A percentile compares a stretch with the other conserved stretches of the same genome.
Conservation (phyloP, 2,329 filamentous ascomycete genomes). For the Metarhizium guizhouense region DNA sequence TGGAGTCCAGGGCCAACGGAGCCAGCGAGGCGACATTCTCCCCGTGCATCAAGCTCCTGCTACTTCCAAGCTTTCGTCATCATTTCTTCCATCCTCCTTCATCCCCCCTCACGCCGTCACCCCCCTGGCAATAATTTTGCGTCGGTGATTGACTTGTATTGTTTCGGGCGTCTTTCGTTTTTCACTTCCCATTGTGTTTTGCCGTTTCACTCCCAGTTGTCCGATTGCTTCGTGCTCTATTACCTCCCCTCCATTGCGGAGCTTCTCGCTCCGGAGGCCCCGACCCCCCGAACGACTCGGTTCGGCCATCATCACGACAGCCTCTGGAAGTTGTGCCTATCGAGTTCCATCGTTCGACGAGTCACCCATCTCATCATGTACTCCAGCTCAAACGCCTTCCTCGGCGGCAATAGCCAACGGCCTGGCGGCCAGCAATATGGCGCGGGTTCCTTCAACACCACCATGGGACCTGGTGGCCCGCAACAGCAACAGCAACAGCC, state of each 20-base stretch:
- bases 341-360: not conserved
- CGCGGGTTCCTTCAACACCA: constrained; percentile 36
- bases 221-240: constrained; percentile 5
- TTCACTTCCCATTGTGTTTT: not conserved
- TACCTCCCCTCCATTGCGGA: constrained; percentile 1
- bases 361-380: constrained; percentile 55
- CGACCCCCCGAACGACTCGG: not conserved
- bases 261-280: constrained; percentile 2
- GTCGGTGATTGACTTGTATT: not conserved
- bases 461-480: constrained; percentile 38
- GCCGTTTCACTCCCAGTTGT: not conserved
- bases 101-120: constrained; percentile 5
- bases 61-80: constrained; percentile 7
- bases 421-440: constrained; percentile 50
- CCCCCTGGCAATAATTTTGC: not conserved
- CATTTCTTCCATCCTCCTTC: constrained; percentile 7
- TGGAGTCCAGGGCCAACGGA: not conserved
- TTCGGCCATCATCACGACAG: not conserved
- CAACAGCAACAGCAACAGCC: constrained; percentile 42
- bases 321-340: not conserved
- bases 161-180: not conserved
- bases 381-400: constrained; percentile 77
- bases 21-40: not conserved
- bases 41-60: not conserved
- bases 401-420: constrained; percentile 69